Evolutionary conservation across 129 eudicot species (phyloP), one percentile per base, ranked within the genome.

Genomic region (Centella asiatica): DNA sequence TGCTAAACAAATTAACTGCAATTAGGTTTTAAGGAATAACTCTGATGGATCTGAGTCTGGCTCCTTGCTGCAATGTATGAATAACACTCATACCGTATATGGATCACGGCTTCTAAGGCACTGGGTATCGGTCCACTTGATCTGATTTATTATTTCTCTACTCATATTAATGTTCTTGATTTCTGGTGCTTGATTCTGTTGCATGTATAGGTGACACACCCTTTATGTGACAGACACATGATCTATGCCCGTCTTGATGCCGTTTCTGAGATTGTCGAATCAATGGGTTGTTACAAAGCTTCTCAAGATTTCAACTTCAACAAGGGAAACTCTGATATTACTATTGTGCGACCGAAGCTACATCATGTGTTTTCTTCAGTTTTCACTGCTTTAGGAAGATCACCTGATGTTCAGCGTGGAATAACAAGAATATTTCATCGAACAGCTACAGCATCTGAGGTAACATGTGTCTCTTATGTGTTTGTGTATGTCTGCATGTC

Each of bases 371-470:
- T 92, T 64, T 74, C 78, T 75, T 84, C 86, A 33, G 95, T 92
- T 69, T 65, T 92, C 64, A 80, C 69, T 53, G 60, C 65, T 48
- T 76, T 92, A 76, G 85, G 79, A 40, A 72, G 73, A 71, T 75
- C 83, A 26, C 81, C 95, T 69, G 99, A 92, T 78, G 60, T 92
- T 48, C 99, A 92, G 54, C 99, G 99, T 76, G 99, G 99, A 61
- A 84, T 92, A 31, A 84, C 96, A 46, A 84, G 99, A 79, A 92
- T 92, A 61, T 92, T 84, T 36, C 99, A 92, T 74, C 83, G 83
- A 62, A 87, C 96, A 68, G 88, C 99, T 19, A 87, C 90, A 20
- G 78, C 96, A 56, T 77, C 86, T 26, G 96, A 92, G 96, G 98
- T 92, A 76, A 69, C n/a, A 17, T 58, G 60, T n/a, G n/a, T 4